Evolutionary conservation across 1,284 basidiomycete genomes (phyloP).

Genomic region (Irpex rosettiformis): DNA sequence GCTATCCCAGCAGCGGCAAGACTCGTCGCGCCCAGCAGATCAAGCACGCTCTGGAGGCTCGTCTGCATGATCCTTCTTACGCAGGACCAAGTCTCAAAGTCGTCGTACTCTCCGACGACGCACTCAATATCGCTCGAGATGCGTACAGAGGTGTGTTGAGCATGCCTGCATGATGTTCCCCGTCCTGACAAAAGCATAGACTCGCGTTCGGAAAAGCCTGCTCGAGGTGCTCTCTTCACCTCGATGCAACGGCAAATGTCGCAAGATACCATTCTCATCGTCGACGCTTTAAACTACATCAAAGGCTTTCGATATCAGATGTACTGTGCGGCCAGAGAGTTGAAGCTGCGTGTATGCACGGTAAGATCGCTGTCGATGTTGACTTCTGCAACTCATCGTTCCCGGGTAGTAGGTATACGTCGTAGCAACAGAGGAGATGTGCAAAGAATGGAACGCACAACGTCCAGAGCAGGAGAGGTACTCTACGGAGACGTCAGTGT

Average conservation of each 20-base stretch:
- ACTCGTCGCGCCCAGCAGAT: constrained; percentile 71
- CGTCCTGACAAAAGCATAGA: constrained; percentile 41
- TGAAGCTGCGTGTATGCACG: constrained; percentile 83
- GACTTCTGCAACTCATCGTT: constrained; percentile 5
- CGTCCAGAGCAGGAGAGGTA: constrained; percentile 56
- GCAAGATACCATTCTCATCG: constrained; percentile 76
- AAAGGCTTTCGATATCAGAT: constrained; percentile 97
- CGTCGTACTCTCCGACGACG: constrained; percentile 76
- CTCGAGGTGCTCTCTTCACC: constrained; percentile 84
- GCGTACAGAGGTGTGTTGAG: constrained; percentile 81
- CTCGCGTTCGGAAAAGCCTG: constrained; percentile 83
- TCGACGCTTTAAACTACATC: constrained; percentile 95
- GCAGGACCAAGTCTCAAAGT: constrained; percentile 55
- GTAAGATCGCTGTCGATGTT: constrained; percentile 46
- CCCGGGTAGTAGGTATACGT: constrained; percentile 59
- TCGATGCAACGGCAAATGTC: constrained; percentile 77
- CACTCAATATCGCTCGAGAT: constrained; percentile 58
- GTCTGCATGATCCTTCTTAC: constrained; percentile 48
- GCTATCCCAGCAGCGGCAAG: constrained; percentile 89
- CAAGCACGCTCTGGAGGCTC: constrained; percentile 52
- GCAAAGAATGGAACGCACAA: constrained; percentile 71
- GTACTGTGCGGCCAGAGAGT: constrained; percentile 92
- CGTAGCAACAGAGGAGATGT: constrained; percentile 75
- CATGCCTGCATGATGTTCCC: constrained; percentile 11
- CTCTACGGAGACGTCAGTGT: constrained; percentile 63